Conservation (phyloP, 1,284 basidiomycete species). For the Trichosporon ovoides region DNA sequence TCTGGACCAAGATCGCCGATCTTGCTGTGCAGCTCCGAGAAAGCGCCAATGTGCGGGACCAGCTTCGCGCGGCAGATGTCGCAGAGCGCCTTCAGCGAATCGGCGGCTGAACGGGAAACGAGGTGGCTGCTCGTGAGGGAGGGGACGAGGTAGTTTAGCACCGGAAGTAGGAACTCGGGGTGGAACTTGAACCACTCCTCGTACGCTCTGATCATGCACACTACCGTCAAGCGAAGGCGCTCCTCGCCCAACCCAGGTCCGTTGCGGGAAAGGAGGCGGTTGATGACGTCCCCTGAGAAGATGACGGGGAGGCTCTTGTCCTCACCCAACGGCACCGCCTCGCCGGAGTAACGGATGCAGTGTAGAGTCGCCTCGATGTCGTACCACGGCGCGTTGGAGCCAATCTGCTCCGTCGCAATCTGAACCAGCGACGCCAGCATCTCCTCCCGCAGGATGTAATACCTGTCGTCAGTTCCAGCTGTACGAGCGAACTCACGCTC, state of each 20-base stretch:
- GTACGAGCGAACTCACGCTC: constrained; percentile 52
- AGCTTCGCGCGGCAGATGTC: constrained; percentile 75
- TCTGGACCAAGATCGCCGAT: constrained; percentile 71
- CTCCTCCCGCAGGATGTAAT: constrained; percentile 75
- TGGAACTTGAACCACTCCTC: constrained; percentile 72
- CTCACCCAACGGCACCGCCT: constrained; percentile 72
- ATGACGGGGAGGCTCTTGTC: constrained; percentile 60
- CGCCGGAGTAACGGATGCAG: constrained; percentile 75
- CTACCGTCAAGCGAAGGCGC: constrained; percentile 64
- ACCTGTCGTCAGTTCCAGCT: constrained; percentile 44
- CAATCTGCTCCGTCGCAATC: constrained; percentile 55
- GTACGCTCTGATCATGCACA: constrained; percentile 68
- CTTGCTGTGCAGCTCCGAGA: constrained; percentile 72
- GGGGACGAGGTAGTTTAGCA: constrained; percentile 64
- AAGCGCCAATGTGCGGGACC: constrained; percentile 73
- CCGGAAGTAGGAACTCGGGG: constrained; percentile 51
- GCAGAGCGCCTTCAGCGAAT: constrained; percentile 73
- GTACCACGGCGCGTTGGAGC: constrained; percentile 44
- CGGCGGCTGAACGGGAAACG: constrained; percentile 68
- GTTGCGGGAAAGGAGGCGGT: constrained; percentile 36
- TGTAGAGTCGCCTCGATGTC: constrained; percentile 77
- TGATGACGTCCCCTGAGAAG: constrained; percentile 64
- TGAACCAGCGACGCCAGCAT: constrained; percentile 67
- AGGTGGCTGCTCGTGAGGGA: constrained; percentile 59
- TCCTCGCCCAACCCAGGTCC: constrained; percentile 54